Base-by-base conservation (phyloP, 2,329 filamentous ascomycete species). In the Exserohilum rostratum region DNA sequence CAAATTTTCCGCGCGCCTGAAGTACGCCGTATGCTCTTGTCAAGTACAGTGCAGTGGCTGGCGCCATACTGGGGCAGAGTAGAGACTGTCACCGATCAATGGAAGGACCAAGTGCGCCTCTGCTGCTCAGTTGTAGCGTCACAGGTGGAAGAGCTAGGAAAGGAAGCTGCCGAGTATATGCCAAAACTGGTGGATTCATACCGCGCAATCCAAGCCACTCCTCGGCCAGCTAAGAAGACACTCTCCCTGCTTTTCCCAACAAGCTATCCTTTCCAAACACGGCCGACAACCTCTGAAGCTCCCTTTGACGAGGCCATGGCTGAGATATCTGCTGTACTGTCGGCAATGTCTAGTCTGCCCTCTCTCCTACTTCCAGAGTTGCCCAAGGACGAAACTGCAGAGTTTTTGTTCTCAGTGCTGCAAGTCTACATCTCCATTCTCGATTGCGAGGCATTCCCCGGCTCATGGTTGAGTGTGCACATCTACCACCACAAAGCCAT, bases 131-230 rank as follows among this genome's bases (percentile, higher is more conserved):
- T 99, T 30, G 82, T 99, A 31, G 91, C 93, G 7, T 92, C 90
- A 58, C 90, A 98, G 71, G 83, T 93, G 52, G 85, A 90, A 35
- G 84, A 90, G 62, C 83, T 96, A 7, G 88, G 89, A 7, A 83
- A 91, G 33, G 89, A 95, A 68, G 89, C 95, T 43, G 91, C 91
- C 17, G 90, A 93, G 57, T 96, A 96, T 71, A 88, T 97, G 61
- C 90, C 91, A 0, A 96, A 93, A 73, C 88, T 97, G 42, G 87
- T 97, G 51, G 89, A 95, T 61, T 97, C 93, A 0, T 98, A 96
- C 72, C 82, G 90, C 47, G 85, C 87, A 9, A 87, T 98, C 53
- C 85, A 90, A 62, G 79, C 84, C 1, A 88, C 87, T 48, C 85
- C 84, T 13, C 84, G 87, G 3, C 75, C 78, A 11, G 77, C 82